phyloP scores from a whole-genome alignment of 345 rosid genomes.

The Mercurialis annua region DNA sequence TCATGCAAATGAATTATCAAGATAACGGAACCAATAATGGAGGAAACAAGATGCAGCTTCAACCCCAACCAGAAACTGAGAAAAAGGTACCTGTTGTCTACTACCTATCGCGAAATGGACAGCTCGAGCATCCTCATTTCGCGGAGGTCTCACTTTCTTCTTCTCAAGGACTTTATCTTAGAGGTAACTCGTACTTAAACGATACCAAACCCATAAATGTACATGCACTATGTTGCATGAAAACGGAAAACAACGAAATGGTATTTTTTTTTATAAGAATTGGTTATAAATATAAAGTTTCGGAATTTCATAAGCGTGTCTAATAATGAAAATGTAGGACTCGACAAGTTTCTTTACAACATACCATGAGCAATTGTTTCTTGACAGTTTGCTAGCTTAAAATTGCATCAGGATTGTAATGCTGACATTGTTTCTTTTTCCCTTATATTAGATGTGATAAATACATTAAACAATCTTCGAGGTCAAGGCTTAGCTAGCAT shows the following conservation, averaged over 20 bases:
- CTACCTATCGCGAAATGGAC: conserved; percentile 19
- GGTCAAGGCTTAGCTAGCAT: conserved; percentile 23
- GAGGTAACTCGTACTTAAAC: conserved; percentile 1
- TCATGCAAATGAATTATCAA: conserved; percentile 17
- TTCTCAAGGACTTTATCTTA: conserved; percentile 18
- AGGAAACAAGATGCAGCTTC: conserved; percentile 24
- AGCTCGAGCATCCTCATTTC: conserved; percentile 25
- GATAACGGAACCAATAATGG: conserved; percentile 27
- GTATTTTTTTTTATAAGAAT: no score
- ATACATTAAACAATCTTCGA: conserved; percentile 16
- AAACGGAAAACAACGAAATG: no score
- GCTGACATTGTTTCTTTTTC: background rate
- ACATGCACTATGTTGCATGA: no score
- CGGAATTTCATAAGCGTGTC: no score
- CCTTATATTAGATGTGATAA: conserved; percentile 16
- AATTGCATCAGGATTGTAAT: background rate
- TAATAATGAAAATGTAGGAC: no score
- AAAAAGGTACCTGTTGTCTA: conserved; percentile 19
- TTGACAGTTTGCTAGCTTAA: background rate
- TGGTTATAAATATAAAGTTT: no score
- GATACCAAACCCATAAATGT: background rate
- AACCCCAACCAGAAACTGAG: conserved; percentile 24
- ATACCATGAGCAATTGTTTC: background rate
- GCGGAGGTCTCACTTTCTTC: conserved; percentile 19
- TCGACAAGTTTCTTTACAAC: no score